These are phyloP conservation scores for Vinca major DNA, from an alignment of 305 asterid genomes.

Conservation along the genomic window DNA sequence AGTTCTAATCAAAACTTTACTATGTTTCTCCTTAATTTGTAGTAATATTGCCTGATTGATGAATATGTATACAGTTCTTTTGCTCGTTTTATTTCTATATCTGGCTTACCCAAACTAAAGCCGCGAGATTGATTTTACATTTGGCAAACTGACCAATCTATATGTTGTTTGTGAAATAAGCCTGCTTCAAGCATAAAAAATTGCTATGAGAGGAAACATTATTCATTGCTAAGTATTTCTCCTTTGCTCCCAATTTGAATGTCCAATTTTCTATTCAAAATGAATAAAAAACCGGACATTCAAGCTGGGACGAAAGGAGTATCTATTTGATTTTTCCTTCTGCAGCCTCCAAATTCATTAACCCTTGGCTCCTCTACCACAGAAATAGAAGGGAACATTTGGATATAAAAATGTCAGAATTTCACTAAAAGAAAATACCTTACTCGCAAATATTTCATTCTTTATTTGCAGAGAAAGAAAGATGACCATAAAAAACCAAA, in stretches of 20 bases:
- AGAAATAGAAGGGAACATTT: neutral
- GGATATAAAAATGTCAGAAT: neutral
- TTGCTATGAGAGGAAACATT: neutral
- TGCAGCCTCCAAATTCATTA: too few relatives aligned
- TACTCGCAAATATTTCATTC: neutral
- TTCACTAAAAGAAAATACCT: neutral
- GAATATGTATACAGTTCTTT: neutral
- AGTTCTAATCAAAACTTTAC: neutral
- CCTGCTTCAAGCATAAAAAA: neutral
- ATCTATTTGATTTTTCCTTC: neutral
- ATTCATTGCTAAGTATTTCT: too few relatives aligned
- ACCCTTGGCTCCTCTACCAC: neutral
- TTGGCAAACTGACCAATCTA: neutral
- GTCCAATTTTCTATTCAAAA: too few relatives aligned
- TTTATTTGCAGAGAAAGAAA: slow-evolving; percentile 38
- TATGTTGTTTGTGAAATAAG: neutral
- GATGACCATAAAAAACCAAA: slow-evolving; percentile 66
- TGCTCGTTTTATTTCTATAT: neutral
- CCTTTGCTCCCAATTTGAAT: too few relatives aligned
- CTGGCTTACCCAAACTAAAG: neutral
- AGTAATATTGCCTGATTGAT: neutral
- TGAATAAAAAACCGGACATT: too few relatives aligned
- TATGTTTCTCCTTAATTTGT: slow-evolving; percentile 4
- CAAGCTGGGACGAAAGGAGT: too few relatives aligned
- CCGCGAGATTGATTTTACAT: neutral